Evolutionary conservation across 148 eudicot genomes (phyloP), one percentile per base, ranked within the genome.

Genomic region (Dianthus caryophyllus): DNA sequence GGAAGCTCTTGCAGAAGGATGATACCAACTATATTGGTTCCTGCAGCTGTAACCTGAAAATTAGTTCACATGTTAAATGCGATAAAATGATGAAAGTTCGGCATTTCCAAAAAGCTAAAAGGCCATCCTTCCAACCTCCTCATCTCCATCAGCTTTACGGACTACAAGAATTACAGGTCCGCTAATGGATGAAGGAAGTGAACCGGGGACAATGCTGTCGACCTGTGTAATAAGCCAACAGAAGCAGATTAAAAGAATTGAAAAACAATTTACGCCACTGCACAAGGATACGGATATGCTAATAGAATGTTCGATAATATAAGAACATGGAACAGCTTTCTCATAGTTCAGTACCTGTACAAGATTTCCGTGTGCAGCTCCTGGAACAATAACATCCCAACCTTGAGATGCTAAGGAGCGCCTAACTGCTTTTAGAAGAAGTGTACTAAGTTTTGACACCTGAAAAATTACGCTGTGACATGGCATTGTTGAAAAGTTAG

Each of bases 311-410:
- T 57, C 26, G 5, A 13, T 15, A 9, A 48, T n/a, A 64, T 55
- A 21, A 15, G 54, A 56, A n/a, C 7, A 41, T 41, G 1, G 44
- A 6, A 41, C 1, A 55, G 27, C 48, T 64, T 39, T 46, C 58
- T 33, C 46, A 26, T 33, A 9, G 36, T 20, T 44, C 25, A 39
- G 18, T 47, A 94, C 99, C 90, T 88, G 90, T 73, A 90, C 71
- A 61, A 94, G 70, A 44, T 84, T 88, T 73, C 99, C 99, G 65
- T 69, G 64, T 71, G 93, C 88, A 72, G 78, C 73, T 66, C 99
- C 99, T 4, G 97, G 91, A 70, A 94, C 97, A 65, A 94, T 90
- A 79, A 94, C 88, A 84, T 94, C 97, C 97, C 97, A 94, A 69
- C 99, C 99, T 73, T 88, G 78, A 70, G 96, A 88, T 57, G 83